Percentiles rank a stretch among this genome's conserved stretches.
phyloP scores from a whole-genome alignment of 305 asterid genomes.

The Fraxinus floribunda region DNA sequence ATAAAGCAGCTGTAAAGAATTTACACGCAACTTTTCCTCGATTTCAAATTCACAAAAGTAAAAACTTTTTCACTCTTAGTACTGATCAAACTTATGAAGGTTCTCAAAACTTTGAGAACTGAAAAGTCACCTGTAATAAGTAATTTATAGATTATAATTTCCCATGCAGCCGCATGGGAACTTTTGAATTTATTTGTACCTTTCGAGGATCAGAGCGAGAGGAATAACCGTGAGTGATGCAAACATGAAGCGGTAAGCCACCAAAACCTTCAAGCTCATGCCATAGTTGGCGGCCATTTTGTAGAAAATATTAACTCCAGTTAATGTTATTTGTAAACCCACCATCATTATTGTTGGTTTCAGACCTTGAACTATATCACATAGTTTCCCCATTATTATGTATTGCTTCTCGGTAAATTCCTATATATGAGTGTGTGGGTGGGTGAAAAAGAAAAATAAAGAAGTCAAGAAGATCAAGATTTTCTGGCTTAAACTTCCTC shows the following conservation, averaged over 20 bases:
- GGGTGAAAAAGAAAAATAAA: background rate
- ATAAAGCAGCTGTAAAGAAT: background rate
- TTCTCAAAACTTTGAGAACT: background rate
- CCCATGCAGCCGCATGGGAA: background rate
- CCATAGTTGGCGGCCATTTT: slow-evolving; percentile 57
- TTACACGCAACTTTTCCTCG: background rate
- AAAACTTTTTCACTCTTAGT: background rate
- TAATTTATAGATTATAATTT: background rate
- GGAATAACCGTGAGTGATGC: slow-evolving; percentile 54
- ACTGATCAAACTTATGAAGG: background rate
- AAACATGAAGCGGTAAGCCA: slow-evolving; percentile 67
- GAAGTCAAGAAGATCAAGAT: background rate
- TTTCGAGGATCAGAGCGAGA: slow-evolving; percentile 57
- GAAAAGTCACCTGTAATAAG: background rate
- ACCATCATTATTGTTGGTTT: slow-evolving; percentile 67
- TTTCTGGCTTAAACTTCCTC: background rate
- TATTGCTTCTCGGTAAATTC: background rate
- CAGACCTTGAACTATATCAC: slow-evolving; percentile 40
- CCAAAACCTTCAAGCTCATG: slow-evolving; percentile 47
- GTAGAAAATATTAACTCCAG: slow-evolving; percentile 48
- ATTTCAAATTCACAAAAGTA: background rate
- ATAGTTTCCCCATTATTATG: slow-evolving; percentile 35
- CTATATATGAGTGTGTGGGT: background rate
- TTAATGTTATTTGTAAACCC: slow-evolving; percentile 33
- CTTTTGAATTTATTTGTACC: slow-evolving; percentile 28